phyloP scores from a whole-genome alignment of 441 rosid genomes.

The Adansonia madagascariensis region DNA sequence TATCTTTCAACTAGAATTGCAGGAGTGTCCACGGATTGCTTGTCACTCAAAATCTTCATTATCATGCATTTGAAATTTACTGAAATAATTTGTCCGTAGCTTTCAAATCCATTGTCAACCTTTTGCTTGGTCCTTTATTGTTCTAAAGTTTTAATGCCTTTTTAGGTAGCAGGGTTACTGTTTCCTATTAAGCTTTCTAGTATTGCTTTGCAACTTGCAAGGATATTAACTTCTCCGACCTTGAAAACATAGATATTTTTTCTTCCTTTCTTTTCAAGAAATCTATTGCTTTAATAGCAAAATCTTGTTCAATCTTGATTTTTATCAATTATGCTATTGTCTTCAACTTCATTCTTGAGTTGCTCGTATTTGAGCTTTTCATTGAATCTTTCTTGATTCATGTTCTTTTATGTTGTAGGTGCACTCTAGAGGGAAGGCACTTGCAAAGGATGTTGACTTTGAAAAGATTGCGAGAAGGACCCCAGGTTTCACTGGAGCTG shows the following conservation, averaged over 20 bases:
- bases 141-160: not conserved
- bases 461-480: constrained; percentile 91
- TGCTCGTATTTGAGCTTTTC: not conserved
- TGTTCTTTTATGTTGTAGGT: constrained; percentile 49
- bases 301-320: constrained; percentile 4
- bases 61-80: not conserved
- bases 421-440: constrained; percentile 90
- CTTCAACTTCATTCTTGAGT: not conserved
- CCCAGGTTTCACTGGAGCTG: constrained; percentile 93
- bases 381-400: not conserved
- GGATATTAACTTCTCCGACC: no score
- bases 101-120: not conserved
- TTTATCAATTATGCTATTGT: not conserved
- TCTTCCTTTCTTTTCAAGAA: not conserved
- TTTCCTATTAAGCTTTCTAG: constrained; percentile 8
- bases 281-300: not conserved
- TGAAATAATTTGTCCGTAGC: not conserved
- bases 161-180: not conserved
- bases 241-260: not conserved
- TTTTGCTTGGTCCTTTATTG: not conserved
- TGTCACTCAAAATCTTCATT: not conserved
- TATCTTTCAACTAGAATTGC: not conserved
- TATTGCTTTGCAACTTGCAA: not conserved
- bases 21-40: not conserved
- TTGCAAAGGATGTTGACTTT: constrained; percentile 82